A percentile compares a stretch with the other conserved stretches of the same genome.
Conservation (phyloP, 2,329 filamentous ascomycete species). For the Reticulascus tulasneorum region DNA sequence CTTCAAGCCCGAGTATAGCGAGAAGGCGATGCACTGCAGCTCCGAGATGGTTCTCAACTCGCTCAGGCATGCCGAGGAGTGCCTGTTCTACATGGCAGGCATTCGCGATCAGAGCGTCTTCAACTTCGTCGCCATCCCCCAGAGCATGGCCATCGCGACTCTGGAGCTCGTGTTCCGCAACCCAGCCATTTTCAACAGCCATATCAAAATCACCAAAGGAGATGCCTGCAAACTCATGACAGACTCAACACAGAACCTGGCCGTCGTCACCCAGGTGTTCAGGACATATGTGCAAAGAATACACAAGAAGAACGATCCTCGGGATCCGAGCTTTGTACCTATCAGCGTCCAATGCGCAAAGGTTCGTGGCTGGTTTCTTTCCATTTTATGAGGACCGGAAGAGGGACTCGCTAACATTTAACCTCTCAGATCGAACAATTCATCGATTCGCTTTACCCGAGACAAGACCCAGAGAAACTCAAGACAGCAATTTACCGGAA, state of each 20-base stretch:
- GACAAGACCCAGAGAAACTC: slow-evolving; percentile 66
- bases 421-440: slow-evolving; percentile 80
- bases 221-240: slow-evolving; percentile 89
- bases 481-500: slow-evolving; percentile 34
- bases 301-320: slow-evolving; percentile 88
- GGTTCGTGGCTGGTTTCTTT: slow-evolving; percentile 40
- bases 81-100: slow-evolving; percentile 95
- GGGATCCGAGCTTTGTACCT: slow-evolving; percentile 85
- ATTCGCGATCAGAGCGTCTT: slow-evolving; percentile 95
- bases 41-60: slow-evolving; percentile 95
- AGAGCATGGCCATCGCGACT: slow-evolving; percentile 95
- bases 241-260: slow-evolving; percentile 86
- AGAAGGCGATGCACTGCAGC: slow-evolving; percentile 76
- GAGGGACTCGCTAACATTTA: slow-evolving; percentile 12
- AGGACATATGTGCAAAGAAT: slow-evolving; percentile 74
- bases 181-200: slow-evolving; percentile 75
- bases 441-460: slow-evolving; percentile 89
- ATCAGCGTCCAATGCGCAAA: slow-evolving; percentile 89
- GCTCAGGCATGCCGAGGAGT: slow-evolving; percentile 82
- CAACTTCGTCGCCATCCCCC: slow-evolving; percentile 97
- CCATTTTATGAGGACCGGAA: slow-evolving; percentile 3
- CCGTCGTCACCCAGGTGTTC: slow-evolving; percentile 78
- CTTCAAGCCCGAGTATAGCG: slow-evolving; percentile 74
- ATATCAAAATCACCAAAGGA: slow-evolving; percentile 96
- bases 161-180: slow-evolving; percentile 91